Conservation (phyloP, 192 early-diverging fungal species). For the Radiomyces spectabilis region DNA sequence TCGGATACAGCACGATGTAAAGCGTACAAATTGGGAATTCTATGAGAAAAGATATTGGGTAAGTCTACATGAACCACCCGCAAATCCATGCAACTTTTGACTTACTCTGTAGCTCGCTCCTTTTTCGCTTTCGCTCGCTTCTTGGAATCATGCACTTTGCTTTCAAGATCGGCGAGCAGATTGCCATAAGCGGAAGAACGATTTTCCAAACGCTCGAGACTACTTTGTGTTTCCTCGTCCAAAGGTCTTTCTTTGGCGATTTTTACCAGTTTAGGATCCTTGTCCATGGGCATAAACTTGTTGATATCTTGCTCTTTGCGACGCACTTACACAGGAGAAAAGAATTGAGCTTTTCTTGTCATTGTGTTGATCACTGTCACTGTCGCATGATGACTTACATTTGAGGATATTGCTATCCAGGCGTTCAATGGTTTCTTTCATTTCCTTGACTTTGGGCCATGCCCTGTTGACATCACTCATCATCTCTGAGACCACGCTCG, state of each 20-base stretch:
- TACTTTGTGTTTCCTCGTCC: neutral
- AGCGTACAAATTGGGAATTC: neutral
- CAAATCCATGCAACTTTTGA: neutral
- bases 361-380: too few species aligned
- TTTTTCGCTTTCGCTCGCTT: neutral
- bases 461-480: too few species aligned
- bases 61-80: neutral
- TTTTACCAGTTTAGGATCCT: neutral
- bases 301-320: neutral
- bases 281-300: neutral
- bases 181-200: neutral
- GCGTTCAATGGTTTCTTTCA: neutral
- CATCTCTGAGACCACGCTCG: too few species aligned
- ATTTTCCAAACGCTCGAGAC: neutral
- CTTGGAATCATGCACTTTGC: neutral
- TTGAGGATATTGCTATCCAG: neutral
- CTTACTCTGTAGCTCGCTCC: neutral
- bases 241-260: neutral
- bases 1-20: constrained; percentile 4
- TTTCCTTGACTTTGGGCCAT: neutral
- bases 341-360: too few species aligned
- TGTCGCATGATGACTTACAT: constrained; percentile 1
- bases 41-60: neutral
- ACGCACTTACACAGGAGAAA: too few species aligned
- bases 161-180: neutral